A percentile compares a stretch with the other conserved stretches of the same genome.
Conservation (phyloP, 768 basidiomycete genomes). For the button mushroom (Agaricus bisporus) region DNA sequence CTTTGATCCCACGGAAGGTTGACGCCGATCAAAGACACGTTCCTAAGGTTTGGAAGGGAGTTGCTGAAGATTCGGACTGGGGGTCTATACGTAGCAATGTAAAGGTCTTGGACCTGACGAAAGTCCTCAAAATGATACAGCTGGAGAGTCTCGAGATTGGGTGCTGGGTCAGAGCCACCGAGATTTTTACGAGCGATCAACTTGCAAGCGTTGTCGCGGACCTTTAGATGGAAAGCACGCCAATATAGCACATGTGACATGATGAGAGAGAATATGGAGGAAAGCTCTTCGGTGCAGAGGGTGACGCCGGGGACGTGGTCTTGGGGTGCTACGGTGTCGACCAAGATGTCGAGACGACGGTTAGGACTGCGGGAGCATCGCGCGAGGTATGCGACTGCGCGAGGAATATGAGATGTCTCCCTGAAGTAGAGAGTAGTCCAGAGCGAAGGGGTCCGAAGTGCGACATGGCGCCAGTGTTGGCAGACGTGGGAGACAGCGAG, state of each 20-base stretch:
- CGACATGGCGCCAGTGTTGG: constrained; percentile 48
- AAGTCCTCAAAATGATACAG: constrained; percentile 63
- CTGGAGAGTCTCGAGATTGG: constrained; percentile 52
- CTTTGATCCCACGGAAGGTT: constrained; percentile 53
- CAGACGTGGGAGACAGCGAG: constrained; percentile 55
- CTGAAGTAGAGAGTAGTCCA: constrained; percentile 56
- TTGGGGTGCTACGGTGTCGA: constrained; percentile 46
- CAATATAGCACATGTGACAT: constrained; percentile 43
- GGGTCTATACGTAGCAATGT: constrained; percentile 48
- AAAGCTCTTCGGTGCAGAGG: constrained; percentile 46
- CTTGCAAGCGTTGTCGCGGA: constrained; percentile 57
- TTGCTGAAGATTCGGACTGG: constrained; percentile 56
- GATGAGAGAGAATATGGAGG: constrained; percentile 36
- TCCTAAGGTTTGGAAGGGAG: constrained; percentile 41
- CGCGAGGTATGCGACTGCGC: constrained; percentile 39
- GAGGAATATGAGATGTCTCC: constrained; percentile 40
- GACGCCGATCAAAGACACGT: constrained; percentile 59
- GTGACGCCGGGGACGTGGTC: constrained; percentile 46
- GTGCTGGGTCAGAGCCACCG: constrained; percentile 45
- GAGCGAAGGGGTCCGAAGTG: constrained; percentile 41
- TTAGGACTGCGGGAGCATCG: constrained; percentile 23
- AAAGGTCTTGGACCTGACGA: constrained; percentile 41
- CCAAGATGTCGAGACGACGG: constrained; percentile 43
- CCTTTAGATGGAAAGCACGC: constrained; percentile 55
- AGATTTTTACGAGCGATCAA: constrained; percentile 43